Evolutionary conservation across 768 basidiomycete genomes (phyloP), one percentile per base, ranked within the genome.

Genomic region (Auricularia heimuer): DNA sequence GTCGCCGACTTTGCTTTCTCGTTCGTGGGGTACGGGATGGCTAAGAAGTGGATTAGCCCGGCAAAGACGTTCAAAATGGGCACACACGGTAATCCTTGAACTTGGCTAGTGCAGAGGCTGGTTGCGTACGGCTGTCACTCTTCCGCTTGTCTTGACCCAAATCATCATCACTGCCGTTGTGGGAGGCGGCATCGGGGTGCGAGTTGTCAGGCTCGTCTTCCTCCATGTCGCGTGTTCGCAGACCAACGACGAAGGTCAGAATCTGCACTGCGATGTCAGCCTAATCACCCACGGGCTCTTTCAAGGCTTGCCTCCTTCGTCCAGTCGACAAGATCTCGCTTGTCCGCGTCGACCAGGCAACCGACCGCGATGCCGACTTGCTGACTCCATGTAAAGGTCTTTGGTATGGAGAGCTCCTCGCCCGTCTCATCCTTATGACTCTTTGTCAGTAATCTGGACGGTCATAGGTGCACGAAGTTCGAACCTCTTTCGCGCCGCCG

Each of bases 331-430:
- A 93, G 77, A 36, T 81, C 80, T 64, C 77, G 75, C 69, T 88
- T 79, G 8, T 81, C 87, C 16, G 81, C 81, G 61, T 92, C 88
- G 8, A 87, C 77, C 12, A 98, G 81, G 58, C 83, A 82, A 47
- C 85, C 85, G 66, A 97, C 82, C 3, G 86, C 86, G 68, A 98
- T 92, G 2, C 90, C 95, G 60, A 98, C 79, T 74, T 98, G 87
- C 71, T 98, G 88, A 69, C 86, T 92, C 86, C 88, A 90, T 16
- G 89, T 85, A 75, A 92, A 88, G 4, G 92, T 92, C 70, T 91
- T 92, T 80, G 90, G 90, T 67, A 96, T 85, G 66, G 84, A 80
- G 35, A 96, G 83, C 62, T 95, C 94, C 80, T 61, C 75, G 73
- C 12, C 72, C 76, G 67, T 84, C 83, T 73, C 73, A 21, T 70